Conservation (phyloP, 2,329 filamentous ascomycete genomes). For the Ascochyta koolunga region DNA sequence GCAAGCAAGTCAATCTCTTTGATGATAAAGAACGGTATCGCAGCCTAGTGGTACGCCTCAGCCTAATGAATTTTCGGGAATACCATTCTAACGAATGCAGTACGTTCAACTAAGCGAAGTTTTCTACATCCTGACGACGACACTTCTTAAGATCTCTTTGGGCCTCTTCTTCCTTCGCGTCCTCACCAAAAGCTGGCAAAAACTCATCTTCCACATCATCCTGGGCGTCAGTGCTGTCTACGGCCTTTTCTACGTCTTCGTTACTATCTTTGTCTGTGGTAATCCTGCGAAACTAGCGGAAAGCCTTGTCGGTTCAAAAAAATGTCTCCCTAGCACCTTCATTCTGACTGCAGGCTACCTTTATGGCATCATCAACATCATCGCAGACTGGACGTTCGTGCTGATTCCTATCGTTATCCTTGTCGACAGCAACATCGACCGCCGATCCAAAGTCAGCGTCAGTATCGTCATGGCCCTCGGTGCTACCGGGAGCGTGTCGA, state of each 20-base stretch:
- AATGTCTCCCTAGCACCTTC: conserved; percentile 34
- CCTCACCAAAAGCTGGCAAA: conserved; percentile 42
- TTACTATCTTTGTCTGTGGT: conserved; percentile 40
- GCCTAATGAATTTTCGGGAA: background rate
- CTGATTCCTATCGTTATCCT: conserved; percentile 42
- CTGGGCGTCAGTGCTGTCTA: conserved; percentile 32
- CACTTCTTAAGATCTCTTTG: conserved; percentile 53
- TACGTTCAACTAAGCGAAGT: conserved; percentile 51
- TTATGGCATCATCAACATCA: conserved; percentile 40
- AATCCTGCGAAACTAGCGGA: conserved; percentile 34
- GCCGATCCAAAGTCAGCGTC: conserved; percentile 54
- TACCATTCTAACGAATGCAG: conserved; percentile 20
- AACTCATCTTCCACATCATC: conserved; percentile 29
- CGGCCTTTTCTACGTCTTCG: conserved; percentile 39
- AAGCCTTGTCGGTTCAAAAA: conserved; percentile 19
- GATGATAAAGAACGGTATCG: conserved; percentile 16
- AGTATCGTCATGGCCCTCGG: conserved; percentile 53
- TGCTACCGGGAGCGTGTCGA: conserved; percentile 44
- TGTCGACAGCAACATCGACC: conserved; percentile 52
- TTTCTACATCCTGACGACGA: conserved; percentile 59
- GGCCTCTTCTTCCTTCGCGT: conserved; percentile 47
- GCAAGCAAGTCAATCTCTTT: conserved; percentile 18
- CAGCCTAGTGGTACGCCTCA: conserved; percentile 28
- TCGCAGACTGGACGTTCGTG: conserved; percentile 46
- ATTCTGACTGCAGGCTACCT: conserved; percentile 36